A percentile compares a stretch with the other conserved stretches of the same genome.
phyloP scores from a whole-genome alignment of 2,329 filamentous ascomycete genomes.

The Microsporum canis region DNA sequence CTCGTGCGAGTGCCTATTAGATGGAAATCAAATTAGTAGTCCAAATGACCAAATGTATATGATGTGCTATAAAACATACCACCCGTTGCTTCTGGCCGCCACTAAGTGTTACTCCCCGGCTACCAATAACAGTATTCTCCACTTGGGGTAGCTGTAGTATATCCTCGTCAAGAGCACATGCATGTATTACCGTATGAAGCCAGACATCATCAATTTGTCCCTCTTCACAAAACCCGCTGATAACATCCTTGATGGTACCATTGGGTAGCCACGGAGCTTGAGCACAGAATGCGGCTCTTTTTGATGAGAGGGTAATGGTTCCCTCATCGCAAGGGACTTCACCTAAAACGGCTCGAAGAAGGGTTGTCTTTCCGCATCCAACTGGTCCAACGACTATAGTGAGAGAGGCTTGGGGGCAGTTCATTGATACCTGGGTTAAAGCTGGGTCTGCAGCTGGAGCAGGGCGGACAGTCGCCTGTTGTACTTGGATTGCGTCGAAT shows the following conservation, averaged over 20 bases:
- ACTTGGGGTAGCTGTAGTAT: conserved; percentile 15
- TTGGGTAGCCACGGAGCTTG: conserved; percentile 5
- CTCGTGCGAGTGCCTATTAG: conserved; percentile 32
- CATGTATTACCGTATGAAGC: conserved; percentile 18
- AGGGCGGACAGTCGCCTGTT: neutral
- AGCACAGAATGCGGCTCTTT: neutral
- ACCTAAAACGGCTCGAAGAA: conserved; percentile 2
- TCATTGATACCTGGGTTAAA: neutral
- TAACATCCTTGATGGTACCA: neutral
- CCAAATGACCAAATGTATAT: too few relatives aligned
- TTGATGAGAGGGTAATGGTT: neutral
- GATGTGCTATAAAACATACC: conserved; percentile 9
- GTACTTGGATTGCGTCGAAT: neutral
- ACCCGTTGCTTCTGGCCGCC: conserved; percentile 19
- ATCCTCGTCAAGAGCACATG: conserved; percentile 16
- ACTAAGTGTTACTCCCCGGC: conserved; percentile 14
- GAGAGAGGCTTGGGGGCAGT: neutral
- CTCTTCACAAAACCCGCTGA: neutral
- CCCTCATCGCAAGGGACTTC: conserved; percentile 2
- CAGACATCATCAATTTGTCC: conserved; percentile 8
- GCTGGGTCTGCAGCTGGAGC: neutral
- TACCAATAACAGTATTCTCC: conserved; percentile 18
- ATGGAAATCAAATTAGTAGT: neutral
- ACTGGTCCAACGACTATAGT: conserved; percentile 1
- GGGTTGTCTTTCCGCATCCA: conserved; percentile 2